Conservation (phyloP, 208 protist genomes). For the Acanthamoeba triangularis region DNA sequence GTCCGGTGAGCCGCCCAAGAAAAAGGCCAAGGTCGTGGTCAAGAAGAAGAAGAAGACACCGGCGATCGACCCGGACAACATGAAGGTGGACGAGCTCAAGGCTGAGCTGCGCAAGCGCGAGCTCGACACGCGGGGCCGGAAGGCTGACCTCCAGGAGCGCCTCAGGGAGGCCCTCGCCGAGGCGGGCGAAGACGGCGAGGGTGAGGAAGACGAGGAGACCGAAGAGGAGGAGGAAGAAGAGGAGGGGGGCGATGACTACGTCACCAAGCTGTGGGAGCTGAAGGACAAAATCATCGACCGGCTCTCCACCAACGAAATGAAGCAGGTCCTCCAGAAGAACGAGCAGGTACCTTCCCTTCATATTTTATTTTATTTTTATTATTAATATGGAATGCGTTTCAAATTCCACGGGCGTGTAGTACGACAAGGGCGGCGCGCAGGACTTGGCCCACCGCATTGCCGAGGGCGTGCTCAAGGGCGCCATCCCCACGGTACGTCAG, state of each 20-base stretch:
- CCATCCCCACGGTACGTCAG: conserved; percentile 37
- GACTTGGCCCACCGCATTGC: conserved; percentile 63
- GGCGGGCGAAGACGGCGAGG: not conserved
- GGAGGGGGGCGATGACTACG: conserved; percentile 23
- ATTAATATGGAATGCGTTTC: not conserved
- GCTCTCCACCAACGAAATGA: conserved; percentile 50
- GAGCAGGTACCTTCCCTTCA: not conserved
- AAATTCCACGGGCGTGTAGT: not conserved
- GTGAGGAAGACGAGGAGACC: conserved; percentile 8
- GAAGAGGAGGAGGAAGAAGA: conserved; percentile 55
- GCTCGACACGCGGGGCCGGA: conserved; percentile 17
- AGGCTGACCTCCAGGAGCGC: conserved; percentile 20
- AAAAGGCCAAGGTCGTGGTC: not conserved
- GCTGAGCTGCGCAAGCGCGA: conserved; percentile 28
- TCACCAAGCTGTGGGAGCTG: conserved; percentile 56
- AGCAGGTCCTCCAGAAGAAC: conserved; percentile 68
- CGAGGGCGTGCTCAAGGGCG: conserved; percentile 59
- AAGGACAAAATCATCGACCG: conserved; percentile 58
- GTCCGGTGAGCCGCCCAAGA: not conserved
- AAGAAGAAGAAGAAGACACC: conserved; percentile 46
- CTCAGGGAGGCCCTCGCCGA: not conserved
- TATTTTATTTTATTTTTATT: not conserved
- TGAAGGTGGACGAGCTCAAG: conserved; percentile 21
- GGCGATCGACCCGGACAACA: not conserved
- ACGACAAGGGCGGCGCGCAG: conserved; percentile 38